A percentile compares a stretch with the other conserved stretches of the same genome.
Conservation (phyloP, 306 rosid genomes). For the Vachellia collinsii region DNA sequence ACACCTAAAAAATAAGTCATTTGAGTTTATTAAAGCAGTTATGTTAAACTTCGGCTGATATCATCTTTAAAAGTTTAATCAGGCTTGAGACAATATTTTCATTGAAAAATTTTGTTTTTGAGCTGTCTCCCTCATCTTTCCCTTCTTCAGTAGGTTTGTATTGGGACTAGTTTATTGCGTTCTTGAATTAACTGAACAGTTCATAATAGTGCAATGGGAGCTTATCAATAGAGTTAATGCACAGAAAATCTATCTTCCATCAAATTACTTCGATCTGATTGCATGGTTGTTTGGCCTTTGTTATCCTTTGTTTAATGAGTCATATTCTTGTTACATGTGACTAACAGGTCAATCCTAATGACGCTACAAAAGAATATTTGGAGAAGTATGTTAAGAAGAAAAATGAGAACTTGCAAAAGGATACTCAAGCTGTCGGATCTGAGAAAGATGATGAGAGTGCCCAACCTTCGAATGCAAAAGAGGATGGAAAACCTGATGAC, state of each 20-base stretch:
- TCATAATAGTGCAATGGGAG: constrained; percentile 19
- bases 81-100: neutral
- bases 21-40: neutral
- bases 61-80: neutral
- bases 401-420: constrained; percentile 64
- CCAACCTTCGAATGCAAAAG: constrained; percentile 49
- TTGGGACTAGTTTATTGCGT: neutral
- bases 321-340: constrained; percentile 29
- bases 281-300: constrained; percentile 8
- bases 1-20: too few species aligned
- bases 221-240: neutral
- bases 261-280: constrained; percentile 11
- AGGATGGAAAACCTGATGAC: constrained; percentile 50
- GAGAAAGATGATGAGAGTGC: constrained; percentile 59
- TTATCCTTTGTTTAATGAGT: constrained; percentile 25
- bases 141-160: neutral
- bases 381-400: constrained; percentile 73
- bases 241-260: neutral
- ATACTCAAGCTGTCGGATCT: constrained; percentile 51
- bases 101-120: constrained; percentile 12
- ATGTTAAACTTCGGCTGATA: neutral
- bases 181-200: constrained; percentile 12
- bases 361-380: constrained; percentile 71
- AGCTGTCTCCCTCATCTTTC: neutral
- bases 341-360: constrained; percentile 72